Percentiles rank a stretch among this genome's conserved stretches.
phyloP scores from a whole-genome alignment of 179 eudicot genomes.

The Carnegiea gigantea region DNA sequence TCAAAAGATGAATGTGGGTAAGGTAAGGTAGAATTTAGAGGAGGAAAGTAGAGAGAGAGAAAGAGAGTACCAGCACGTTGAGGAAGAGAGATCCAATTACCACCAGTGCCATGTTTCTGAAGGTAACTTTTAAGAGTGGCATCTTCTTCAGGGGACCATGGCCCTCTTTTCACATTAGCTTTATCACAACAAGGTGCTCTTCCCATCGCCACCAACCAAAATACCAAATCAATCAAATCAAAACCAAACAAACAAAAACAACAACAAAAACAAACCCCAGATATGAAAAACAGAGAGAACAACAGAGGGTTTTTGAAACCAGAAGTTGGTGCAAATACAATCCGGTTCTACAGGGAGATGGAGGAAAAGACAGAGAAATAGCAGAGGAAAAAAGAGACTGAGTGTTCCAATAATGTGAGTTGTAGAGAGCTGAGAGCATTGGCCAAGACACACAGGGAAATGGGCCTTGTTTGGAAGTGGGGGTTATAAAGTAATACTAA shows the following conservation, averaged over 20 bases:
- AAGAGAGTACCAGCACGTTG: constrained; percentile 45
- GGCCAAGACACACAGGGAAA: background rate
- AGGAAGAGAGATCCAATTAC: constrained; percentile 74
- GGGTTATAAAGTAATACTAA: constrained; percentile 20
- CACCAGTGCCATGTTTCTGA: constrained; percentile 54
- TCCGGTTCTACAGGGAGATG: background rate
- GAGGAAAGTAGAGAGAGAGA: background rate
- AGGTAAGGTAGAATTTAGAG: background rate
- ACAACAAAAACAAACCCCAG: too few relatives aligned
- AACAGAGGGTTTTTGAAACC: constrained; percentile 1
- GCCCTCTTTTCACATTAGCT: constrained; percentile 66
- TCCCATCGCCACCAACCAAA: constrained; percentile 44
- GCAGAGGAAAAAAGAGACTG: constrained; percentile 2
- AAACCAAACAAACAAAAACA: background rate
- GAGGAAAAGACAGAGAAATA: background rate
- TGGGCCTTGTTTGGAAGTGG: constrained; percentile 9
- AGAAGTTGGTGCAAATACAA: background rate
- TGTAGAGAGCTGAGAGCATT: constrained; percentile 13
- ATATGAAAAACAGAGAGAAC: background rate
- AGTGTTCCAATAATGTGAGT: constrained; percentile 23
- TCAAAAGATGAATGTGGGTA: too few relatives aligned
- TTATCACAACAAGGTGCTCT: constrained; percentile 80
- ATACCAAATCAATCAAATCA: constrained; percentile 13
- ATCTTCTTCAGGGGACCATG: constrained; percentile 84
- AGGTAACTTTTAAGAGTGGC: constrained; percentile 55